Base-by-base conservation (phyloP, 208 protist species). In the Leishmania martiniquensis region DNA sequence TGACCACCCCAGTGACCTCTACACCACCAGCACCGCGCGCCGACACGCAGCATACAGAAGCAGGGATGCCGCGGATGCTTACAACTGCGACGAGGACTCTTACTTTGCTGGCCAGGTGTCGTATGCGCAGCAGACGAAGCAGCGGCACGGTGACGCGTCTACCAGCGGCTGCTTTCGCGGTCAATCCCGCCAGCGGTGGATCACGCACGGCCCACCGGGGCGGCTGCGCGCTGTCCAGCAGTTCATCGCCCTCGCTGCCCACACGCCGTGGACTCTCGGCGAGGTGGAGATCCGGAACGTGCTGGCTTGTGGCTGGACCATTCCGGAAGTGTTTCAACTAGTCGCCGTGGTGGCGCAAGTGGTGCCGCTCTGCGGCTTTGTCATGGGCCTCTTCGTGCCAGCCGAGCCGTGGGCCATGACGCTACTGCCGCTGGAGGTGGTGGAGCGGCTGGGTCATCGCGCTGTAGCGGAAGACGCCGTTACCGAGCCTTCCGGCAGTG, bases 271-370 rank as follows among this genome's bases (percentile, higher is more conserved):
- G 91, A 84, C 83, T 25, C 66, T 95, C n/a, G 70, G 29, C 22
- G 85, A 91, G 52, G 54, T 57, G 34, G 84, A 93, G 25, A 72
- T 97, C 25, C 89, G 83, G 15, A 74, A 39, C 5, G 59, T 89
- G 54, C 84, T 93, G 78, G 80, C 69, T 32, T 54, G 49, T 5
- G 91, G 91, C 17, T 95, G 91, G 93, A 92, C 91, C 29, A 83
- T 97, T n/a, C 91, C 91, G 32, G 84, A 91, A 70, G 80, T 97
- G 25, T 94, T 97, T 45, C 91, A 95, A 68, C 85, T 92, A 32
- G 87, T 77, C 45, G 83, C 87, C 47, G 87, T 97, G 51, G 77
- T 97, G 37, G 86, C 91, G 34, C 82, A 91, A 68, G 90, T 93
- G 51, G 78, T 95, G 39, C 88, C 93, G 37, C 78, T 97, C 5